Evolutionary conservation across 2,329 filamentous ascomycete genomes (phyloP), one percentile per base, ranked within the genome.

Genomic region (Botrytis pseudocinerea): DNA sequence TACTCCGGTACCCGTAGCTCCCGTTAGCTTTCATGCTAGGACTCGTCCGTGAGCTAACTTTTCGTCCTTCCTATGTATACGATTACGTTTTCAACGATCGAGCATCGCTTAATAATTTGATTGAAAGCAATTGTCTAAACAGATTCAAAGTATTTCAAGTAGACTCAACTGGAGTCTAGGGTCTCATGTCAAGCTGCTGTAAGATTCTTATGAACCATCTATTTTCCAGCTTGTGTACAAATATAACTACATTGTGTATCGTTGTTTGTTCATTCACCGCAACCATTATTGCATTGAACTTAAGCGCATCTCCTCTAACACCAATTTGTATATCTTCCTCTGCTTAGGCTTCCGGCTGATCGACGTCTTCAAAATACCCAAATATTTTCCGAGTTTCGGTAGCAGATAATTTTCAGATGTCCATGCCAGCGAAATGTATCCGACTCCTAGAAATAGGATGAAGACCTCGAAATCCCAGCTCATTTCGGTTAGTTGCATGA

Each of bases 401-500:
- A 98, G 92, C 7, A 96, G 57, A 71, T 89, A 87, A 72, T 87
- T 87, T 83, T 99, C 95, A 5, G 89, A 89, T 10, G 87, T 78
- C 88, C 92, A 97, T 1, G 93, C 90, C 25, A 91, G 76, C 0
- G 83, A 82, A 73, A 98, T 89, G 73, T 93, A 94, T 0, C 87
- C 85, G 16, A 90, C 73, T 0, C 93, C 95, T 10, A 98, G 82
- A 0, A 84, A 83, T 4, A 98, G 79, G 54, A 98, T 83, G 78
- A 93, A 92, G 20, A 90, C 70, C 79, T 92, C 91, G 82, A 97
- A 99, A 69, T 87, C 85, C 77, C 85, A 83, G 54, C 90, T 90
- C 85, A 97, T 91, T 69, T 85, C 86, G 0, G 94, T 98, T 74
- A 99, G 84, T 81, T 98, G 90, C 95, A 99, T 99, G 62, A 94